Percentiles rank a stretch among this genome's conserved stretches.
phyloP scores from a whole-genome alignment of 2,329 filamentous ascomycete species.

The Ophiostoma novo-ulmi region DNA sequence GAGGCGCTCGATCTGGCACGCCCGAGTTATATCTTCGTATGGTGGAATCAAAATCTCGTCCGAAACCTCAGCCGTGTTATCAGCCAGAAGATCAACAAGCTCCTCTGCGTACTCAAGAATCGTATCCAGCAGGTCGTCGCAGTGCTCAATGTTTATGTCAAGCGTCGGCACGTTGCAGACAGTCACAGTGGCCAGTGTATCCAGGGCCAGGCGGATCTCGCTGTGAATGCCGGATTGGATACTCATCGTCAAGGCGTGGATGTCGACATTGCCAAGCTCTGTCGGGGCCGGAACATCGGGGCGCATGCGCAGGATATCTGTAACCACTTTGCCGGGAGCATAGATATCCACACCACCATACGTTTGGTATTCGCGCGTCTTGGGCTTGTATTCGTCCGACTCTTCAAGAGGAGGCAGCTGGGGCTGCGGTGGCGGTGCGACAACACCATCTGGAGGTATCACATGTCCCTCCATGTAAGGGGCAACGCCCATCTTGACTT shows the following conservation, averaged over 20 bases:
- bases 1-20: slow-evolving; percentile 69
- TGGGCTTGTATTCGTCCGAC: slow-evolving; percentile 52
- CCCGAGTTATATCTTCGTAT: slow-evolving; percentile 81
- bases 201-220: slow-evolving; percentile 84
- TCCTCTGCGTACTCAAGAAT: slow-evolving; percentile 87
- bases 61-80: slow-evolving; percentile 78
- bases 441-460: slow-evolving; percentile 26
- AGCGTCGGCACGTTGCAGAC: slow-evolving; percentile 61
- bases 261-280: slow-evolving; percentile 83
- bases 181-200: slow-evolving; percentile 67
- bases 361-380: slow-evolving; percentile 49
- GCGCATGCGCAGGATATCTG: slow-evolving; percentile 61
- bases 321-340: slow-evolving; percentile 58
- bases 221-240: slow-evolving; percentile 83
- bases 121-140: slow-evolving; percentile 83
- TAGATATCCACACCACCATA: slow-evolving; percentile 70
- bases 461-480: slow-evolving; percentile 33
- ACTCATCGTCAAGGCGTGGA: slow-evolving; percentile 82
- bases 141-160: slow-evolving; percentile 62
- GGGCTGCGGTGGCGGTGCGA: slow-evolving; percentile 26
- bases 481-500: slow-evolving; percentile 37
- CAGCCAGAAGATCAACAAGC: slow-evolving; percentile 76
- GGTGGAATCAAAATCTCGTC: slow-evolving; percentile 76
- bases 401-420: slow-evolving; percentile 39
- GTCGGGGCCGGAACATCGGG: slow-evolving; percentile 68